Base-by-base conservation (phyloP, 495 filamentous ascomycete species). In the Viridothelium virens region DNA sequence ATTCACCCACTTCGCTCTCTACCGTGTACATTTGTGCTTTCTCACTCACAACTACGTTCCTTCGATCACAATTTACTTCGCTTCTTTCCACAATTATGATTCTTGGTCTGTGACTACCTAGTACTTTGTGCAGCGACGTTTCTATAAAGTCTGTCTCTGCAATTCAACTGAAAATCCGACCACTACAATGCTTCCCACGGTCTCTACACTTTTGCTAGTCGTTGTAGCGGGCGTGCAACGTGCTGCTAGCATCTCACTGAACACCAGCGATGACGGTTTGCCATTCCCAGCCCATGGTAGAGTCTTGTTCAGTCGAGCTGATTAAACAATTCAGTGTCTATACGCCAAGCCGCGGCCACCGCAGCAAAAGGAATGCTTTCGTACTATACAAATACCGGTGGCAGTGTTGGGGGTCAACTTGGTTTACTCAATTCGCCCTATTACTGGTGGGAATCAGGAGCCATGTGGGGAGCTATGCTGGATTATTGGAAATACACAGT, bases 401-500 rank as follows among this genome's bases (percentile, higher is more conserved):
- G 38, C 7, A 31, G 44, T 16, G 70, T 48, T 10, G 47, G 66
- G 3, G 18, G 50, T 16, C 41, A 50, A 14, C 65, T 73, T 39
- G 71, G 71, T 16, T 71, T 67, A 2, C 56, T 73, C 6, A 56
- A 53, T 3, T 36, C 38, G 36, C 71, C 76, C n/a, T 74, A 77
- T 41, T 79, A 75, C 70, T 78, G 77, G 77, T 74, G 77, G 76
- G 70, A 76, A 34, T 36, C 16, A 12, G 48, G 44, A 5, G 44
- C 48, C 10, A 65, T 65, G 39, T 56, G 50, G 64, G 67, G 67
- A 12, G 70, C 65, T 3, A 67, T 71, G 67, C 53, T 71, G 9
- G 68, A 71, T 56, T 71, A 71, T 59, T 69, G 68, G 68, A 66
- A 70, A 18, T 73, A 70, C 50, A 69, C 68, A 10, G 53, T 59